phyloP scores from a whole-genome alignment of 2,329 filamentous ascomycete species.

The Trichoderma semiorbis region DNA sequence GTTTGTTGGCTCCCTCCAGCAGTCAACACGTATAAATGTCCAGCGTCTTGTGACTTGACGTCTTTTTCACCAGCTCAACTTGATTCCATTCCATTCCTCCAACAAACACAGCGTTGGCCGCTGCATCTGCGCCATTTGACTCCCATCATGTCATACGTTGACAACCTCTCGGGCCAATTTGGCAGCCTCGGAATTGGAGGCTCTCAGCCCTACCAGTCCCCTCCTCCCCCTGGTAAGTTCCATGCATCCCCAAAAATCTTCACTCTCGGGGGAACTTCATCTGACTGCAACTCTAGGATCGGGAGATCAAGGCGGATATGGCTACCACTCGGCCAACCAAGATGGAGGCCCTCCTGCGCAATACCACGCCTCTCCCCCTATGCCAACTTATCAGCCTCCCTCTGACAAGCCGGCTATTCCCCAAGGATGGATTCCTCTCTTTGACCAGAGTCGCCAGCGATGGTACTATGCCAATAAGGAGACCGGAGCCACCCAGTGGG shows the following conservation, averaged over 20 bases:
- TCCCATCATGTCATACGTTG: slow-evolving; percentile 5
- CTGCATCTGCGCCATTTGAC: neutral
- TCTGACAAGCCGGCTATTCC: slow-evolving; percentile 49
- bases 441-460: slow-evolving; percentile 57
- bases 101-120: neutral
- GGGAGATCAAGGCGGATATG: neutral
- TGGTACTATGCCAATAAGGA: slow-evolving; percentile 64
- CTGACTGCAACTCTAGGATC: neutral
- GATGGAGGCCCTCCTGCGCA: slow-evolving; percentile 22
- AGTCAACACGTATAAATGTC: neutral
- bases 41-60: neutral
- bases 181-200: slow-evolving; percentile 5
- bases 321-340: slow-evolving; percentile 25
- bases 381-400: slow-evolving; percentile 34
- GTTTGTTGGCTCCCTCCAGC: neutral
- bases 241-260: neutral
- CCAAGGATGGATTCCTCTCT: slow-evolving; percentile 60
- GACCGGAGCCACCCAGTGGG: slow-evolving; percentile 62
- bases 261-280: too few species aligned
- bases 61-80: neutral
- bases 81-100: neutral
- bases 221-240: slow-evolving; percentile 5
- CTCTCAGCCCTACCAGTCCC: slow-evolving; percentile 12
- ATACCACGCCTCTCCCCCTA: slow-evolving; percentile 23
- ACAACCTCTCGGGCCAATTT: slow-evolving; percentile 11